phyloP scores from a whole-genome alignment of 1,284 basidiomycete genomes.

The Phylloboletellus chloephorus region DNA sequence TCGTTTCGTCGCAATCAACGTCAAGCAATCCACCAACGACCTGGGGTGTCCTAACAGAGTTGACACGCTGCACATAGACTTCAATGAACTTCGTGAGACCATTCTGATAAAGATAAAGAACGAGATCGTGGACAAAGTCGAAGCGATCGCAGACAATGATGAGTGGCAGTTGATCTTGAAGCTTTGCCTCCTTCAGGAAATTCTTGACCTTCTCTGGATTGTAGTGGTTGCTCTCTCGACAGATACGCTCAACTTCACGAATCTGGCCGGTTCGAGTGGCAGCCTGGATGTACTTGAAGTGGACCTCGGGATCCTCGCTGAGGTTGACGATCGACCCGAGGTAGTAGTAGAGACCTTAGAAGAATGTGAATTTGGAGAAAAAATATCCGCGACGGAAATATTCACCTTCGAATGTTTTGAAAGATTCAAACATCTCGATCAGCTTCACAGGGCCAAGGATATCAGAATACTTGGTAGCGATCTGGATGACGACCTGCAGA shows the following conservation, averaged over 20 bases:
- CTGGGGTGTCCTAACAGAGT: slow-evolving; percentile 96
- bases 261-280: slow-evolving; percentile 98
- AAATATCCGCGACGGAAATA: neutral
- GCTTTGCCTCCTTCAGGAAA: slow-evolving; percentile 98
- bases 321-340: slow-evolving; percentile 97
- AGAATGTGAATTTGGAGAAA: slow-evolving; percentile 2
- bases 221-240: slow-evolving; percentile 95
- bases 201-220: slow-evolving; percentile 99
- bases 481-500: slow-evolving; percentile 93
- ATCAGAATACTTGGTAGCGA: slow-evolving; percentile 99
- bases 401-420: slow-evolving; percentile 92
- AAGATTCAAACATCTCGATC: slow-evolving; percentile 98
- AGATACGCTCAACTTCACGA: slow-evolving; percentile 98
- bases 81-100: slow-evolving; percentile 97
- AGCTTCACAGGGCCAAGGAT: slow-evolving; percentile 95
- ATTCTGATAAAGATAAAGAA: slow-evolving; percentile 98
- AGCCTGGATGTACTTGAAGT: slow-evolving; percentile 99
- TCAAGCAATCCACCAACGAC: slow-evolving; percentile 96
- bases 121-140: slow-evolving; percentile 99
- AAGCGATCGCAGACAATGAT: slow-evolving; percentile 99
- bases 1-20: slow-evolving; percentile 96
- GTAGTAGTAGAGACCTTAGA: slow-evolving; percentile 90
- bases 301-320: slow-evolving; percentile 93
- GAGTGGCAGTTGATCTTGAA: slow-evolving; percentile 94
- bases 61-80: slow-evolving; percentile 98